Base-by-base conservation (phyloP, 2,329 filamentous ascomycete genomes). In the Ploettnerulaceae sp. region DNA sequence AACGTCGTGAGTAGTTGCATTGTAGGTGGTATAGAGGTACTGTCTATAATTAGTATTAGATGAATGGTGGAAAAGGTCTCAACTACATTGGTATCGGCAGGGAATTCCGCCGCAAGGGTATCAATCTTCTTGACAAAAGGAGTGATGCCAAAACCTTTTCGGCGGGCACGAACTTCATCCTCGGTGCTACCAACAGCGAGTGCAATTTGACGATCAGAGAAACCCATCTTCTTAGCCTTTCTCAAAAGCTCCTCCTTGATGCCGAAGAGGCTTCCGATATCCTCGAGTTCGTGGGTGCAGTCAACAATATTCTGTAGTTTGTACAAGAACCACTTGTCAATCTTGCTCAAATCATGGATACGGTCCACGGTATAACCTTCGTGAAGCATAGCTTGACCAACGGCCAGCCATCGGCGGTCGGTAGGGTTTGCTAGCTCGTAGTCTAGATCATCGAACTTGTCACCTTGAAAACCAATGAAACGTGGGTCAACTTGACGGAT, bases 71-170 rank as follows among this genome's bases (percentile, higher is more conserved):
- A 39, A 47, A 36, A 14, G 36, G 37, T 7, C 15, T 17, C 7
- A 94, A 79, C 69, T 95, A 96, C 14, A 76, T 96, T 95, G 50
- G 90, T 95, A 57, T 93, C 78, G 32, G 89, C 90, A 24, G 90
- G 90, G 74, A 96, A 96, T 69, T 98, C 93, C 32, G 93, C 93
- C 58, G 93, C 93, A 51, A 98, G 77, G 15, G 93, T 98, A 64
- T 98, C 93, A 60, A 98, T 97, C 75, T 84, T 94, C 83, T 97
- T 98, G 48, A 98, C 93, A 79, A 88, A 98, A 5, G 93, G 93
- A 52, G 77, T 84, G 68, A 98, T 91, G 51, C 86, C 88, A 66
- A 96, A 93, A 67, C 81, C 78, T 72, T 86, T 82, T 65, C 93
- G 81, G 64, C 81, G 79, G 51, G 88, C 86, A 54, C 93, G 88